A percentile compares a stretch with the other conserved stretches of the same genome.
phyloP scores from a whole-genome alignment of 2,329 filamentous ascomycete species.

The Macroventuria anomochaeta region DNA sequence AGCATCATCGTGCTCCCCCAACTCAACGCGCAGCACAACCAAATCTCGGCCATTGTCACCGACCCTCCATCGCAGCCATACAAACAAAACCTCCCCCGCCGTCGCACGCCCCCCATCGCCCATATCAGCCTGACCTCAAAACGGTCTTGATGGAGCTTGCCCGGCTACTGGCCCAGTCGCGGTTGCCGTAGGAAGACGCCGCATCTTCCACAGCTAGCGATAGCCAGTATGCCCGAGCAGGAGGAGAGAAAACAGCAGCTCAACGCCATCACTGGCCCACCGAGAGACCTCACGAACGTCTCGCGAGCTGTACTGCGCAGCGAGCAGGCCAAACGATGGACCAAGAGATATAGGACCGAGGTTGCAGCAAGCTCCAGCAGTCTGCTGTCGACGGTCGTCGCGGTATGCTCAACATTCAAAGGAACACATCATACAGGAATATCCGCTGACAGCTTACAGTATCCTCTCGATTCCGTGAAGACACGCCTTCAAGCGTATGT shows the following conservation, averaged over 20 bases:
- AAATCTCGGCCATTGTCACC: slow-evolving; percentile 39
- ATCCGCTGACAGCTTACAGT: slow-evolving; percentile 53
- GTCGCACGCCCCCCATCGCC: slow-evolving; percentile 16
- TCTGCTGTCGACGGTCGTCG: slow-evolving; percentile 76
- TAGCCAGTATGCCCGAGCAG: slow-evolving; percentile 53
- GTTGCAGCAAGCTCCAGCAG: slow-evolving; percentile 79
- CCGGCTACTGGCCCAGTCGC: slow-evolving; percentile 62
- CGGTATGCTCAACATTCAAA: slow-evolving; percentile 52
- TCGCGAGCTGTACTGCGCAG: slow-evolving; percentile 46
- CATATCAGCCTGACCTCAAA: slow-evolving; percentile 29
- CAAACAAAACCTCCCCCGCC: slow-evolving; percentile 10
- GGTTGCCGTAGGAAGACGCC: slow-evolving; percentile 66
- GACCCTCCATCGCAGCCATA: slow-evolving; percentile 18
- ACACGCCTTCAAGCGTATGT: slow-evolving; percentile 79
- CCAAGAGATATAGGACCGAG: slow-evolving; percentile 81
- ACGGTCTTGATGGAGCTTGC: slow-evolving; percentile 61
- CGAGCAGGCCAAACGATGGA: slow-evolving; percentile 60
- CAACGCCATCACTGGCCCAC: slow-evolving; percentile 35
- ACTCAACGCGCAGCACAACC: slow-evolving; percentile 22
- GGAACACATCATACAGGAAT: neutral
- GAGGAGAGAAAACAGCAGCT: slow-evolving; percentile 31
- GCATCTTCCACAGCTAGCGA: slow-evolving; percentile 59
- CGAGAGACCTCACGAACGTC: slow-evolving; percentile 49
- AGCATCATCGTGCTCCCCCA: slow-evolving; percentile 39
- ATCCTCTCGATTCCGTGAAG: slow-evolving; percentile 88